Percentiles rank a stretch among this genome's conserved stretches.
phyloP scores from a whole-genome alignment of 176 grass and related monocot genomes.

The Carex kokanica region DNA sequence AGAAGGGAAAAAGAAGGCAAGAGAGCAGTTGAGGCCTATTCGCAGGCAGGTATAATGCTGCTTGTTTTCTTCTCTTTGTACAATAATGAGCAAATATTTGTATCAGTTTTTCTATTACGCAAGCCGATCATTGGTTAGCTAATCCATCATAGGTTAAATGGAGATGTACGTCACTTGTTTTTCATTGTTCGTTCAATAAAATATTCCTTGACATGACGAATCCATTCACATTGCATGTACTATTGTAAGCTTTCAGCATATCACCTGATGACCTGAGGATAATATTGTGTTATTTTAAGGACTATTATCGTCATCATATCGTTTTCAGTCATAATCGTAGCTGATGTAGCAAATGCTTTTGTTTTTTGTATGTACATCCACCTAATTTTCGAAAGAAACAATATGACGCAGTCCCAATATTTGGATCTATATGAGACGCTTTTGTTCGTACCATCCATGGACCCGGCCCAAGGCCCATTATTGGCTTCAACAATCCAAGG shows the following conservation, averaged over 20 bases:
- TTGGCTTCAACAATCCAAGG: not conserved
- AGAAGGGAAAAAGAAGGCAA: not conserved
- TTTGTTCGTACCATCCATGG: not conserved
- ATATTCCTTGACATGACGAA: not conserved
- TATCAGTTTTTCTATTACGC: not conserved
- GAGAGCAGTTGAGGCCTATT: constrained; percentile 12
- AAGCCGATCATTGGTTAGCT: constrained; percentile 7
- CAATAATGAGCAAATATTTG: not conserved
- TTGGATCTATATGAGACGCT: not conserved
- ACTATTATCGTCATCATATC: not conserved
- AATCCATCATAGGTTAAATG: not conserved
- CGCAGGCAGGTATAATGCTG: not conserved
- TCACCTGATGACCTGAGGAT: constrained; percentile 5
- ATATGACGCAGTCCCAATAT: not conserved
- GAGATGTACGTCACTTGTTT: not conserved
- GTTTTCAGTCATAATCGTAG: not conserved
- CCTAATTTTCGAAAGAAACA: not conserved
- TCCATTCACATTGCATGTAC: constrained; percentile 9
- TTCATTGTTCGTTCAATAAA: not conserved
- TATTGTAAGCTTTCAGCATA: not conserved
- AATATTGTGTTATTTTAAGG: not conserved
- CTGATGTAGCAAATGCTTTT: not conserved
- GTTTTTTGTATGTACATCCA: not conserved
- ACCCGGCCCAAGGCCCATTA: constrained; percentile 6
- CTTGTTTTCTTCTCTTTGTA: constrained; percentile 3